phyloP scores from a whole-genome alignment of 331 rosid genomes.

The Erythrophleum ivorense region DNA sequence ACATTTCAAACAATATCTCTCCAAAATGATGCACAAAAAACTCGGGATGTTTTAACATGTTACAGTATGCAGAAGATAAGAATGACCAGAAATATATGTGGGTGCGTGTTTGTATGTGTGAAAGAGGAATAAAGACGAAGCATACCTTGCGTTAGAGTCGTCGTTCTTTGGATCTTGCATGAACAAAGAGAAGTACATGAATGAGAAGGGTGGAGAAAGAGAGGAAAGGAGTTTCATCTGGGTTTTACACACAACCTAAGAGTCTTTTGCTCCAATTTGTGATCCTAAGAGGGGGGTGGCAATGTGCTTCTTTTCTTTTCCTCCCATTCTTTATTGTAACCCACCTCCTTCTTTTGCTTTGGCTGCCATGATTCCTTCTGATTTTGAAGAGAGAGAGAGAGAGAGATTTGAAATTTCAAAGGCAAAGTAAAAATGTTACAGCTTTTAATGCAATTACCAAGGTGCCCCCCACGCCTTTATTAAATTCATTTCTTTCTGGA shows the following conservation, averaged over 20 bases:
- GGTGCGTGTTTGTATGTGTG: not conserved
- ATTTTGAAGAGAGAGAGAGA: constrained; percentile 37
- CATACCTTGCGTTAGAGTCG: constrained; percentile 77
- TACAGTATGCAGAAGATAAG: no score
- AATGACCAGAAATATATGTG: no score
- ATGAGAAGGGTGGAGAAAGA: constrained; percentile 54
- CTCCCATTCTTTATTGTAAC: constrained; percentile 62
- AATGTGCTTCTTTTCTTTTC: constrained; percentile 62
- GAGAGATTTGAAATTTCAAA: constrained; percentile 57
- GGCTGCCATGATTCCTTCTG: constrained; percentile 63
- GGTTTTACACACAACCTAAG: constrained; percentile 40
- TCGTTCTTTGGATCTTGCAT: constrained; percentile 83
- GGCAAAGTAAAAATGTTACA: constrained; percentile 57
- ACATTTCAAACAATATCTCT: not conserved
- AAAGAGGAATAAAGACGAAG: constrained; percentile 26
- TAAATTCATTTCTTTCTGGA: constrained; percentile 48
- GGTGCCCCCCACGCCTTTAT: constrained; percentile 44
- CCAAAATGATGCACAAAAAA: not conserved
- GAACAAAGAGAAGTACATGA: constrained; percentile 63
- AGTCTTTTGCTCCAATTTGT: constrained; percentile 48
- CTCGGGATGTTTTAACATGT: no score
- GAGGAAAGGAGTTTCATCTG: constrained; percentile 60
- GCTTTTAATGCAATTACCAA: constrained; percentile 62
- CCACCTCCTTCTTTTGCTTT: constrained; percentile 66
- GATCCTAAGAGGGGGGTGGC: constrained; percentile 53